These are phyloP conservation scores for Fusarium robinianum DNA, from an alignment of 2,329 filamentous ascomycete genomes.

Conservation along the genomic window DNA sequence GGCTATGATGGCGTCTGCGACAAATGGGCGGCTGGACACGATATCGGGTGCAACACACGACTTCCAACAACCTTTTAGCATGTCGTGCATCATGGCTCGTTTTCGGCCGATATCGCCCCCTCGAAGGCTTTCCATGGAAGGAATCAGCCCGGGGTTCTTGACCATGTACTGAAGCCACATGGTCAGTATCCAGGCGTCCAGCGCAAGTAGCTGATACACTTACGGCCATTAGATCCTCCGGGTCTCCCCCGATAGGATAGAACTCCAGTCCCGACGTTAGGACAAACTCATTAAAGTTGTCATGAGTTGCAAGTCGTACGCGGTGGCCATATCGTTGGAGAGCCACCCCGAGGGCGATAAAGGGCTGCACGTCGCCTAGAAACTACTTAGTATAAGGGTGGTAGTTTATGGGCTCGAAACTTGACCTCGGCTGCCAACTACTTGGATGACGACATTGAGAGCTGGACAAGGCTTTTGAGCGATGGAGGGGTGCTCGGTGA, in stretches of 20 bases:
- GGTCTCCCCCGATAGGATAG: slow-evolving; percentile 79
- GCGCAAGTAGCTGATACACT: too few relatives aligned
- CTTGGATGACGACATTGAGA: slow-evolving; percentile 82
- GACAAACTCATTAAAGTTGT: slow-evolving; percentile 76
- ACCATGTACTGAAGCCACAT: too few relatives aligned
- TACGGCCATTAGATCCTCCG: slow-evolving; percentile 83
- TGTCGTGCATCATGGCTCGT: slow-evolving; percentile 73
- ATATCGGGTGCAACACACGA: slow-evolving; percentile 76
- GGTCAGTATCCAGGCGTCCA: too few relatives aligned
- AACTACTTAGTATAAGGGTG: too few relatives aligned
- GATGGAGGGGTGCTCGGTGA: too few relatives aligned
- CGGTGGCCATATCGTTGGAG: slow-evolving; percentile 75
- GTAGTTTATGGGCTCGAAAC: too few relatives aligned
- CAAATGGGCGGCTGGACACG: slow-evolving; percentile 61
- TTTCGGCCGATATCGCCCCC: slow-evolving; percentile 72
- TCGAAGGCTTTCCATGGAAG: slow-evolving; percentile 71
- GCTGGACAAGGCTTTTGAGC: too few relatives aligned
- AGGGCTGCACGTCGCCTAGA: slow-evolving; percentile 83
- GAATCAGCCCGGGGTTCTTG: slow-evolving; percentile 79
- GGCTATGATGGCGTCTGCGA: slow-evolving; percentile 81
- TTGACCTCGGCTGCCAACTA: slow-evolving; percentile 79
- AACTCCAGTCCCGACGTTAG: slow-evolving; percentile 75
- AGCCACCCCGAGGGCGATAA: slow-evolving; percentile 73
- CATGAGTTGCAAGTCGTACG: slow-evolving; percentile 78
- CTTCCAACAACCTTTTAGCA: slow-evolving; percentile 84